Percentiles rank a stretch among this genome's conserved stretches.
phyloP scores from a whole-genome alignment of 2,329 filamentous ascomycete species.

The Magnaporthiopsis poae region DNA sequence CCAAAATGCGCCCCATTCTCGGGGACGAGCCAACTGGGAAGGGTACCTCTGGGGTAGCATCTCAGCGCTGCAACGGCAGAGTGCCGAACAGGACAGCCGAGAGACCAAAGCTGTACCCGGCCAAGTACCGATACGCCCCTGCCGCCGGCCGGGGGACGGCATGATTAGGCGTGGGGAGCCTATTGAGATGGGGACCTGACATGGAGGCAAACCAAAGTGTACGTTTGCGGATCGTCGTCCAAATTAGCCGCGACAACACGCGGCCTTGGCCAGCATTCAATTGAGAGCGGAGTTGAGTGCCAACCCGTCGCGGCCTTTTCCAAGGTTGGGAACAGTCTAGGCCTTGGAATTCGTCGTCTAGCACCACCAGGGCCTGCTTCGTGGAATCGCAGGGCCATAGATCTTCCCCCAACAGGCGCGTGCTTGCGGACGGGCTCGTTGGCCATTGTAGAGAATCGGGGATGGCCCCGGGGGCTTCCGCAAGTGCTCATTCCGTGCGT shows the following conservation, averaged over 20 bases:
- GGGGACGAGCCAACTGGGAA: background rate
- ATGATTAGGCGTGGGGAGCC: background rate
- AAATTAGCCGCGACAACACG: slow-evolving; percentile 3
- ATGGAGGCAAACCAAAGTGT: background rate
- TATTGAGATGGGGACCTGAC: background rate
- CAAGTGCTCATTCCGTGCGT: slow-evolving; percentile 9
- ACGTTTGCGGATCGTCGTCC: background rate
- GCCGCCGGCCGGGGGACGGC: background rate
- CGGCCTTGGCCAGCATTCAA: background rate
- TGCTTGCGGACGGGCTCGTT: no score
- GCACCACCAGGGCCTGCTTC: background rate
- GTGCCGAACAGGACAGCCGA: slow-evolving; percentile 2
- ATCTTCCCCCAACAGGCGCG: no score
- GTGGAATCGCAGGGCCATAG: background rate
- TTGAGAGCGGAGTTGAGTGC: background rate
- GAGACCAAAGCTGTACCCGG: background rate
- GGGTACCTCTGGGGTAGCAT: background rate
- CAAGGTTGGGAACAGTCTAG: background rate
- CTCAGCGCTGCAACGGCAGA: background rate
- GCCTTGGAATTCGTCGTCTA: background rate
- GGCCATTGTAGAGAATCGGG: slow-evolving; percentile 3
- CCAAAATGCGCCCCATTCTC: background rate
- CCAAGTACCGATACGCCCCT: background rate
- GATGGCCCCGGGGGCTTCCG: slow-evolving; percentile 9
- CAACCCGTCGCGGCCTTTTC: background rate